Evolutionary conservation across 2,329 filamentous ascomycete genomes (phyloP).

Genomic region (Sarocladium brachiariae): DNA sequence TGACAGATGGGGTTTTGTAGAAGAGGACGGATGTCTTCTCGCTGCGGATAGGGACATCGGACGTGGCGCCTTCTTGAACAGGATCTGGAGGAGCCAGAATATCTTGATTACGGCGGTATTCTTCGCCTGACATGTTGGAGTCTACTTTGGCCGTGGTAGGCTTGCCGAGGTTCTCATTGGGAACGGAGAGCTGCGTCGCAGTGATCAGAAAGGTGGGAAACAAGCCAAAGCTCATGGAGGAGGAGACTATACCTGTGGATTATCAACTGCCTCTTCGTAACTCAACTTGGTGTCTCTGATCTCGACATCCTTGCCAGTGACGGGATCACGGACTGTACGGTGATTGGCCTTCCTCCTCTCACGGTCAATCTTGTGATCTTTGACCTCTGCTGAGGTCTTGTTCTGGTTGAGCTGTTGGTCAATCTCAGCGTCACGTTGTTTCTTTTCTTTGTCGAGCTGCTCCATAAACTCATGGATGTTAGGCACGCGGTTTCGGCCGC

Average conservation of each 20-base stretch:
- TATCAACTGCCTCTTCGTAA: constrained; percentile 60
- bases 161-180: constrained; percentile 81
- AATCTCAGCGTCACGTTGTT: constrained; percentile 63
- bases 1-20: constrained; percentile 85
- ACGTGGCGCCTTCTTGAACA: constrained; percentile 71
- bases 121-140: constrained; percentile 61
- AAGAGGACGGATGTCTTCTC: constrained; percentile 97
- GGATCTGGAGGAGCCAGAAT: constrained; percentile 87
- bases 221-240: not conserved
- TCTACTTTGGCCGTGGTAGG: constrained; percentile 66
- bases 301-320: constrained; percentile 76
- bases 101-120: constrained; percentile 83
- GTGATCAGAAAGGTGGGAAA: not conserved
- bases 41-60: constrained; percentile 90
- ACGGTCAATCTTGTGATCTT: constrained; percentile 34
- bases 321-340: constrained; percentile 76
- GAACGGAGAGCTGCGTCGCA: constrained; percentile 60
- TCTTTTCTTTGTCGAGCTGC: constrained; percentile 72
- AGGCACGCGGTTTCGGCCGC: constrained; percentile 74
- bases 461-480: constrained; percentile 81
- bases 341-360: constrained; percentile 16
- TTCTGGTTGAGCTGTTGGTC: constrained; percentile 47
- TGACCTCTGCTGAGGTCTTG: constrained; percentile 27
- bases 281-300: constrained; percentile 75
- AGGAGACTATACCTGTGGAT: constrained; percentile 54